Evolutionary conservation across 495 filamentous ascomycete species (phyloP).

Genomic region (Penicillium cinerascens): DNA sequence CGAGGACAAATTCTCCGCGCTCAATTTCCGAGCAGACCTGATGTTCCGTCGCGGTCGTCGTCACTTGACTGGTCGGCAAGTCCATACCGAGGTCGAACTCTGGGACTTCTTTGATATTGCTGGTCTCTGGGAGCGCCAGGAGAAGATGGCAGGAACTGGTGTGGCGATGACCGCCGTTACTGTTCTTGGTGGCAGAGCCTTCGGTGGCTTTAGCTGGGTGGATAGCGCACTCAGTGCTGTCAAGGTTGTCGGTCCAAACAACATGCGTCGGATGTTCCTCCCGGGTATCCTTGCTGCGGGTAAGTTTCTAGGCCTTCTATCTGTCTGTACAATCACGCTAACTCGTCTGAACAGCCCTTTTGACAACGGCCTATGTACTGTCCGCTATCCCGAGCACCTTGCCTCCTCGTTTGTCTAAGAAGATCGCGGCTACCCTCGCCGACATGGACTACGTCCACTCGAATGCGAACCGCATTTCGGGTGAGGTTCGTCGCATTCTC

Average conservation of each 20-base stretch:
- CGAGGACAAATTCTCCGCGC: slow-evolving; percentile 69
- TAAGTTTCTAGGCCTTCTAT: slow-evolving; percentile 43
- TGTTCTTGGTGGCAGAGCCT: slow-evolving; percentile 71
- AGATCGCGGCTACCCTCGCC: slow-evolving; percentile 73
- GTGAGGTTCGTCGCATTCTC: slow-evolving; percentile 81
- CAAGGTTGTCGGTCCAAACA: slow-evolving; percentile 78
- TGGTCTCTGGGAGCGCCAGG: slow-evolving; percentile 80
- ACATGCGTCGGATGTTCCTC: slow-evolving; percentile 74
- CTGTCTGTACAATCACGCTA: slow-evolving; percentile 23
- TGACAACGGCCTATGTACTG: slow-evolving; percentile 74
- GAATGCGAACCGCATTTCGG: slow-evolving; percentile 78
- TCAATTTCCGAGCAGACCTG: slow-evolving; percentile 81
- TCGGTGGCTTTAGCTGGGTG: slow-evolving; percentile 83
- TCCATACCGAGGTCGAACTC: slow-evolving; percentile 82
- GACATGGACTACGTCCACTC: slow-evolving; percentile 87
- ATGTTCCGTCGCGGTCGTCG: slow-evolving; percentile 81
- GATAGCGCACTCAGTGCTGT: slow-evolving; percentile 79
- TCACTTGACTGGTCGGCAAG: slow-evolving; percentile 74
- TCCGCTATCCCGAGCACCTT: slow-evolving; percentile 83
- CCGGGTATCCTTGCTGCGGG: slow-evolving; percentile 74
- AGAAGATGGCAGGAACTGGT: slow-evolving; percentile 87
- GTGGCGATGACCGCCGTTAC: slow-evolving; percentile 93
- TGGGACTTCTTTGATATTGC: slow-evolving; percentile 91
- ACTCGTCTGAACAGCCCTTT: slow-evolving; percentile 50
- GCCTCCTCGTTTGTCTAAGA: slow-evolving; percentile 78